phyloP scores from a whole-genome alignment of 208 protist genomes.

The Phytomonas sp. region DNA sequence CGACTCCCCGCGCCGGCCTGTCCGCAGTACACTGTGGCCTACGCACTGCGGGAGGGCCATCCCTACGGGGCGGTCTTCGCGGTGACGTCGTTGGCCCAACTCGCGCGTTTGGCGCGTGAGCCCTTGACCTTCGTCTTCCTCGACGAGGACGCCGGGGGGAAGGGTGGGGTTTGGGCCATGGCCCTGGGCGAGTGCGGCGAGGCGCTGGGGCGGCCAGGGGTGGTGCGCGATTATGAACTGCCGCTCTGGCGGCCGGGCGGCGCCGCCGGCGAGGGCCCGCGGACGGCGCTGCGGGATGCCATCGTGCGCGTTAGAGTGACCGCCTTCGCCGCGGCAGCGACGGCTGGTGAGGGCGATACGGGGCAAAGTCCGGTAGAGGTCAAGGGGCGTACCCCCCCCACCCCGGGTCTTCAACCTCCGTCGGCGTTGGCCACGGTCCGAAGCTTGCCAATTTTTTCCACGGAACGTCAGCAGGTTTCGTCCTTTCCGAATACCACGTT shows the following conservation, averaged over 20 bases:
- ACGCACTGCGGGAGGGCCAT: constrained; percentile 20
- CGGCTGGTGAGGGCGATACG: not conserved
- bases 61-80: constrained; percentile 22
- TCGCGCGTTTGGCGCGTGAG: constrained; percentile 44
- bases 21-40: constrained; percentile 59
- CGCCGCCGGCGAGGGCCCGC: constrained; percentile 14
- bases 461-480: not conserved
- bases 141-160: constrained; percentile 41
- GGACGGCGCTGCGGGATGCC: constrained; percentile 22
- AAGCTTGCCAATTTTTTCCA: not conserved
- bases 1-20: constrained; percentile 53
- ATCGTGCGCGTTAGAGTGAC: constrained; percentile 48
- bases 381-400: not conserved
- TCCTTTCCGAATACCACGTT: not conserved
- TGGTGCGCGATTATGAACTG: constrained; percentile 31
- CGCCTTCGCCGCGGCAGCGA: constrained; percentile 20
- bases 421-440: not conserved
- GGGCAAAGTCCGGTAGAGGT: no score
- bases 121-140: constrained; percentile 78
- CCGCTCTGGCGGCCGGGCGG: constrained; percentile 44
- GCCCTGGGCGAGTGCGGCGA: constrained; percentile 59
- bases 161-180: constrained; percentile 55
- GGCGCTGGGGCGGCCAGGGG: constrained; percentile 36
- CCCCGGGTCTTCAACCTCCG: not conserved
- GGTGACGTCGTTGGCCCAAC: constrained; percentile 27